Evolutionary conservation across 352 stramenopile species (phyloP).

Genomic region (Phytophthora lateralis): DNA sequence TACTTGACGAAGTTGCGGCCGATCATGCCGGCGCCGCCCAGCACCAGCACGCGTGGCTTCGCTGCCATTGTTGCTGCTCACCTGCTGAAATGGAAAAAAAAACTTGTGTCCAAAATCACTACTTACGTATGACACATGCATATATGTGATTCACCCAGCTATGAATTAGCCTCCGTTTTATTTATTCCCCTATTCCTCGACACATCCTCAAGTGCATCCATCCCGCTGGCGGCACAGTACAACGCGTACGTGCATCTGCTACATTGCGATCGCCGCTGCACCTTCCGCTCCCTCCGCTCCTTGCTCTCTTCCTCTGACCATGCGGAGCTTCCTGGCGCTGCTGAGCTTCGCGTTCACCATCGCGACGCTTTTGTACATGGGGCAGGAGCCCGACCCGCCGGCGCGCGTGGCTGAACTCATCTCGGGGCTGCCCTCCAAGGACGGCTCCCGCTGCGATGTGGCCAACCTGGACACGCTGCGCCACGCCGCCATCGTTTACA

Average conservation of each 20-base stretch:
- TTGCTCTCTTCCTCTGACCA: slow-evolving; percentile 11
- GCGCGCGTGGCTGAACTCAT: slow-evolving; percentile 57
- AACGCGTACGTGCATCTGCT: slow-evolving; percentile 13
- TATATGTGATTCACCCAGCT: slow-evolving; percentile 3
- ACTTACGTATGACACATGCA: not conserved
- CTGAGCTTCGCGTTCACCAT: slow-evolving; percentile 48
- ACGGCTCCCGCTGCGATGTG: slow-evolving; percentile 59
- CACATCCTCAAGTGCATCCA: slow-evolving; percentile 14
- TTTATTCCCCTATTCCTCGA: not conserved
- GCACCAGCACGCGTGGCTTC: slow-evolving; percentile 82
- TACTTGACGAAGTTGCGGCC: slow-evolving; percentile 89
- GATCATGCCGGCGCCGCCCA: slow-evolving; percentile 86
- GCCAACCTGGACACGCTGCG: slow-evolving; percentile 68
- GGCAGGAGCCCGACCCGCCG: slow-evolving; percentile 55
- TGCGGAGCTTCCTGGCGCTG: slow-evolving; percentile 63
- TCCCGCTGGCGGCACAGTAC: slow-evolving; percentile 1
- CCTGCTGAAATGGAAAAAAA: too few relatives aligned
- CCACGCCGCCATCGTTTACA: slow-evolving; percentile 82
- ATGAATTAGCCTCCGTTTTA: slow-evolving; percentile 17
- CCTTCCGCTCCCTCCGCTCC: slow-evolving; percentile 1
- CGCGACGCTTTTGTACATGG: slow-evolving; percentile 54
- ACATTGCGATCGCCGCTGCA: slow-evolving; percentile 9
- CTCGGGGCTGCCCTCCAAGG: slow-evolving; percentile 31
- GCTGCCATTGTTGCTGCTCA: slow-evolving; percentile 16
- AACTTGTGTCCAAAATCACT: too few relatives aligned